Base-by-base conservation (phyloP, 2,329 filamentous ascomycete species). In the Ceratocystis papillata region DNA sequence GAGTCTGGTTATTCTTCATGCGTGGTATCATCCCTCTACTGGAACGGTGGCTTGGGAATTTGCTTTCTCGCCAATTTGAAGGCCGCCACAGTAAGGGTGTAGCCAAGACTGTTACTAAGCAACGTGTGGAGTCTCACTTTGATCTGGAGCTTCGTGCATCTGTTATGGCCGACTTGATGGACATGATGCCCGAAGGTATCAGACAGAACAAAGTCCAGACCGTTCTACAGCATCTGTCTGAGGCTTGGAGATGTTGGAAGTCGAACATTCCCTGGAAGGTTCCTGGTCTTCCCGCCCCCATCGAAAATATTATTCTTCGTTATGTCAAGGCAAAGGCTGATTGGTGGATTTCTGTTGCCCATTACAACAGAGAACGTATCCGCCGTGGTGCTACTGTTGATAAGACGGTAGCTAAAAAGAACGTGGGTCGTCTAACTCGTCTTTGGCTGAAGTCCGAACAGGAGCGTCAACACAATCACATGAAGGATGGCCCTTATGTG, bases 241-340 rank as follows among this genome's bases (percentile, higher is more conserved):
- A 99, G 78, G 94, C 94, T 15, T 99, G 94, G 94, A 85, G 94
- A 78, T 99, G 94, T 79, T 99, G 94, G 94, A 99, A 99, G 86
- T 96, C 92, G 77, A 99, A 99, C 73, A 99, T 99, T 71, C 94
- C 94, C 0, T 99, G 94, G 94, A 99, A 99, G 79, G 94, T 99
- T 2, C 94, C 94, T 63, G 95, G 94, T 46, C 77, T 99, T 68
- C 94, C 94, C 50, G 95, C 95, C 15, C 93, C 94, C 0, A 97
- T 99, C 69, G 94, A 99, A 77, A 99, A 97, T 73, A 96, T 99
- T 71, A 99, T 99, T 72, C 81, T 99, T 69, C 89, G 94, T 72
- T 99, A 99, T 72, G 95, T 99, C 72, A 99, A 99, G 80, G 93
- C 91, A 71, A 99, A 99, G 80, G 94, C 94, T 20, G 94, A 99